These are phyloP conservation scores for Anthracocystis walkeri DNA, from an alignment of 1,284 basidiomycete genomes.

Conservation along the genomic window DNA sequence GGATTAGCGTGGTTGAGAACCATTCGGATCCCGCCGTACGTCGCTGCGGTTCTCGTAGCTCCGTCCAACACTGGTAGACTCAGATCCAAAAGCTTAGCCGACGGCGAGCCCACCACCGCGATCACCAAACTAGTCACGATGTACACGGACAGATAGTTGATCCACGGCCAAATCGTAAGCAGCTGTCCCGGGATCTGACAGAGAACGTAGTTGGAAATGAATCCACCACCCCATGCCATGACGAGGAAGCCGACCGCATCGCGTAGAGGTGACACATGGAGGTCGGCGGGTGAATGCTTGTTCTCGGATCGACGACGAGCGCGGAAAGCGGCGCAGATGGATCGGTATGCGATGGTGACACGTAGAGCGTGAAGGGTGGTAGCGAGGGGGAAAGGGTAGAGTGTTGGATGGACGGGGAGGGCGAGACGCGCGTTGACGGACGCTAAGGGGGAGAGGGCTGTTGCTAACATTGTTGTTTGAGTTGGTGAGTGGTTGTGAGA, in stretches of 20 bases:
- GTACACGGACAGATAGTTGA: slow-evolving; percentile 62
- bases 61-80: slow-evolving; percentile 56
- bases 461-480: slow-evolving; percentile 41
- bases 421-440: slow-evolving; percentile 43
- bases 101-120: slow-evolving; percentile 21
- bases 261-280: slow-evolving; percentile 29
- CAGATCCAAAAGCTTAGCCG: slow-evolving; percentile 47
- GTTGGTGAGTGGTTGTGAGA: not conserved
- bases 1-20: slow-evolving; percentile 48
- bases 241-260: slow-evolving; percentile 60
- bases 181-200: slow-evolving; percentile 54
- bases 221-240: slow-evolving; percentile 63
- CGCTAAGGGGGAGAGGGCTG: slow-evolving; percentile 37
- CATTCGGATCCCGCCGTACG: slow-evolving; percentile 48
- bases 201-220: slow-evolving; percentile 54
- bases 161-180: slow-evolving; percentile 48
- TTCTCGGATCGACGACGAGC: slow-evolving; percentile 27
- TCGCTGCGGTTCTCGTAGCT: slow-evolving; percentile 51
- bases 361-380: slow-evolving; percentile 56
- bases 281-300: slow-evolving; percentile 18
- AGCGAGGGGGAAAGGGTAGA: slow-evolving; percentile 56
- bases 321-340: slow-evolving; percentile 31
- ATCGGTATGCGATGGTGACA: slow-evolving; percentile 55
- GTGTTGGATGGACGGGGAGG: slow-evolving; percentile 47
- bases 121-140: slow-evolving; percentile 10